Percentiles rank a stretch among this genome's conserved stretches.
Conservation (phyloP, 176 grass and related monocot genomes). For the Phragmites australis region DNA sequence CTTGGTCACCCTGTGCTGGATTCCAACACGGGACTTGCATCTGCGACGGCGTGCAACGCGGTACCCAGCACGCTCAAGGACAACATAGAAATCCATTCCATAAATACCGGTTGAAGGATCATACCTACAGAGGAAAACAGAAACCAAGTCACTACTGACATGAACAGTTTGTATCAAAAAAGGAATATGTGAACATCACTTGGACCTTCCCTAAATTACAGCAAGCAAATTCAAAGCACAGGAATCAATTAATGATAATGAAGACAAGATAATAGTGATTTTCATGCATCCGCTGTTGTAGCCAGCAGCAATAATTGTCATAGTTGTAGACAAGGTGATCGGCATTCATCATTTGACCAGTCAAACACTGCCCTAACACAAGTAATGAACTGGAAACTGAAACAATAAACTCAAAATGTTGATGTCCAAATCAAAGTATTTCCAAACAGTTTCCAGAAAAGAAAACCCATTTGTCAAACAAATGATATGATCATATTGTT, state of each 20-base stretch:
- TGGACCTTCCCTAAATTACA: not conserved
- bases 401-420: not conserved
- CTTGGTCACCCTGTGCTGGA: slow-evolving; percentile 48
- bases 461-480: not conserved
- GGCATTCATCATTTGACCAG: not conserved
- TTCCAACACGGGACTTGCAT: slow-evolving; percentile 48
- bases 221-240: not conserved
- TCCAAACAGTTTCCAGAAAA: not conserved
- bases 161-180: not conserved
- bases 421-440: not conserved
- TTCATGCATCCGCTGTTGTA: not conserved
- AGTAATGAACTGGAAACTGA: not conserved
- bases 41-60: slow-evolving; percentile 31
- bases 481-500: not conserved
- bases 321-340: not conserved
- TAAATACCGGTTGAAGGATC: slow-evolving; percentile 45
- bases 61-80: slow-evolving; percentile 41
- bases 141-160: not conserved
- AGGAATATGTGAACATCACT: not conserved
- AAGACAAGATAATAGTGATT: not conserved
- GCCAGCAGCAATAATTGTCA: not conserved
- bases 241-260: not conserved
- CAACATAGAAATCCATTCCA: slow-evolving; percentile 47
- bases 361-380: not conserved
- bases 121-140: slow-evolving; percentile 15